A percentile compares a stretch with the other conserved stretches of the same genome.
phyloP scores from a whole-genome alignment of 495 filamentous ascomycete genomes.

The Aspergillus carlsbadensis region DNA sequence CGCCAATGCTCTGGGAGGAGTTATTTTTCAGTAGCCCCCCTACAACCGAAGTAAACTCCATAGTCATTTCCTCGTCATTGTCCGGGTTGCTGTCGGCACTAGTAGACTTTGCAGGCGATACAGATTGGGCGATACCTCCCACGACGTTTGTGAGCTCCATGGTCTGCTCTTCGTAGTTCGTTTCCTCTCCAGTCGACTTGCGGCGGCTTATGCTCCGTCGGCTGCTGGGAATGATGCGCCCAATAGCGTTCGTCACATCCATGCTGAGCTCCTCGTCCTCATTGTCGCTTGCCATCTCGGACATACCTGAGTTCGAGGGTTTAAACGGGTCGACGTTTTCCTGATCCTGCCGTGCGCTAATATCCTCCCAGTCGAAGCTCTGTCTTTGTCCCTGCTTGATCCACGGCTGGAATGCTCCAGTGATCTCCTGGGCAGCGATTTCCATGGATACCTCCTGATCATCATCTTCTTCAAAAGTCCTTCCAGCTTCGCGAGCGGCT shows the following conservation, averaged over 20 bases:
- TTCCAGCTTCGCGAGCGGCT: slow-evolving; percentile 72
- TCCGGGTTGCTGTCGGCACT: slow-evolving; percentile 40
- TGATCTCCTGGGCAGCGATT: slow-evolving; percentile 78
- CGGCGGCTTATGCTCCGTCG: slow-evolving; percentile 36
- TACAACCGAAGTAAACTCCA: slow-evolving; percentile 77
- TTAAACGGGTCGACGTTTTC: slow-evolving; percentile 61
- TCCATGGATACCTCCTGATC: slow-evolving; percentile 65
- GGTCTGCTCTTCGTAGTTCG: slow-evolving; percentile 57
- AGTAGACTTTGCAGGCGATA: slow-evolving; percentile 37
- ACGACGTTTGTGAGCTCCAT: slow-evolving; percentile 79
- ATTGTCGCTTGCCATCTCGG: slow-evolving; percentile 30
- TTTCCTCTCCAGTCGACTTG: slow-evolving; percentile 40
- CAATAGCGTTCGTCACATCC: slow-evolving; percentile 81
- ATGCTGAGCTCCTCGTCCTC: slow-evolving; percentile 71
- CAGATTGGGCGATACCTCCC: slow-evolving; percentile 55
- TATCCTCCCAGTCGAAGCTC: slow-evolving; percentile 48
- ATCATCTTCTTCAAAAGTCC: slow-evolving; percentile 58
- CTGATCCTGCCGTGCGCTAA: slow-evolving; percentile 55
- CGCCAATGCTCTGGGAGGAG: slow-evolving; percentile 11
- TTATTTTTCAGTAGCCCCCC: slow-evolving; percentile 59
- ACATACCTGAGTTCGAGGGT: slow-evolving; percentile 8
- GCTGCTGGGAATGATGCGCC: slow-evolving; percentile 66
- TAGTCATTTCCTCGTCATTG: slow-evolving; percentile 72
- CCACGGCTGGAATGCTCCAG: slow-evolving; percentile 71
- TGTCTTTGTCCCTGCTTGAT: slow-evolving; percentile 51